Evolutionary conservation across 257 asterid genomes (phyloP), one percentile per base, ranked within the genome.

Genomic region (Rhazya stricta): DNA sequence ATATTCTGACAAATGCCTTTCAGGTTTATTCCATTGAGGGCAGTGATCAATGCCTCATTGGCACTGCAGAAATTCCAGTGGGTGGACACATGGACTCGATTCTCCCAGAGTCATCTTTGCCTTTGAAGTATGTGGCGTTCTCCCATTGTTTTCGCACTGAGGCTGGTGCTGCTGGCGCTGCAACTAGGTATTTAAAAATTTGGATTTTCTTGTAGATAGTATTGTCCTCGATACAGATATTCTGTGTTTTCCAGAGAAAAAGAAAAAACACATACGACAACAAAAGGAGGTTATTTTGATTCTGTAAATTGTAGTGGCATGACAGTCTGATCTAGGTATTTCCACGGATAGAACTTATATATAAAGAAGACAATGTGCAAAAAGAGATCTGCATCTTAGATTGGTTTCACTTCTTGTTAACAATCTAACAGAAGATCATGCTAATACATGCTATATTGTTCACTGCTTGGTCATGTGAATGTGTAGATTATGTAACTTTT

Each of bases 11-110:
- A 48, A 80, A 62, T 48, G 58, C 77, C 72, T 69, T 71, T 77
- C 89, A 92, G 99, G 99, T 95, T 74, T 95, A 95, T 86, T 92
- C 96, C 41, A 95, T 95, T 43, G 98, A 91, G 78, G 94, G 90
- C 56, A 88, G 90, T 73, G 98, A 95, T 84, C 98, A 91, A 78
- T 95, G 99, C 88, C 94, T 95, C 65, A 91, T 95, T 66, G 99
- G 99, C 79, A 92, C 98, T 23, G 97, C 98, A 34, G 99, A 95
- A 85, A 92, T 95, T 84, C 97, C 99, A 29, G 96, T 95, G 11
- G 99, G 98, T 15, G 98, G 96, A 78, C 99, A 95, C 81, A 92
- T 95, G 99, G 96, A 91, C 84, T 92, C 99, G 76, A 92, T 95
- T 69, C 83, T 95, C 73, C 61, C 91, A 1, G 94, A 87, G 76